Percentiles rank a stretch among this genome's conserved stretches.
These are phyloP conservation scores for Thinopyrum elongatum DNA, from an alignment of 176 grass and related monocot genomes.

Conservation along the genomic window DNA sequence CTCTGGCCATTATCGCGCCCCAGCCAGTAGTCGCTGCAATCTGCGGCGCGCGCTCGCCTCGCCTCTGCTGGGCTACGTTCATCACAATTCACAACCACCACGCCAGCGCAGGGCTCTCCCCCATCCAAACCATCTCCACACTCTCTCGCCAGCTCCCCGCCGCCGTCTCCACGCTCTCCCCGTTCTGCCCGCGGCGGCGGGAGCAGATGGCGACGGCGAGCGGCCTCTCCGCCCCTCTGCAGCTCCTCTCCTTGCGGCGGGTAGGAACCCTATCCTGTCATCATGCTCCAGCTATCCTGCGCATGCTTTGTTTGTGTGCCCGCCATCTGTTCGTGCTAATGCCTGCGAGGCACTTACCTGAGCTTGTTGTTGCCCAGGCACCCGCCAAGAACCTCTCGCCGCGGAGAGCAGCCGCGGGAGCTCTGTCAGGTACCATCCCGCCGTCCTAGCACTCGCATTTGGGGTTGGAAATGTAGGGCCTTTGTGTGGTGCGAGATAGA, in stretches of 20 bases:
- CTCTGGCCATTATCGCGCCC: background rate
- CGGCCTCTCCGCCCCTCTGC: constrained; percentile 15
- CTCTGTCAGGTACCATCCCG: constrained; percentile 7
- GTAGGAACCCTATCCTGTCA: background rate
- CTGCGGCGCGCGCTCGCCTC: background rate
- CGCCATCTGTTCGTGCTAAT: constrained; percentile 4
- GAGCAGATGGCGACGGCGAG: constrained; percentile 39
- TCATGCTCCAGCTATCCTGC: background rate
- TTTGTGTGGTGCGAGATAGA: background rate
- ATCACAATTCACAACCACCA: constrained; percentile 24
- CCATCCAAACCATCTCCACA: constrained; percentile 22
- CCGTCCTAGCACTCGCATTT: background rate
- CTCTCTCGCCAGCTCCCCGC: background rate
- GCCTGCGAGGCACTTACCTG: background rate
- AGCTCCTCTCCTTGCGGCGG: constrained; percentile 22
- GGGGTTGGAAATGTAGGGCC: background rate
- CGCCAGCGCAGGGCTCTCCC: background rate
- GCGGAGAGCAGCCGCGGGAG: constrained; percentile 7
- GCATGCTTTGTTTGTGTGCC: background rate
- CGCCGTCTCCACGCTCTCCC: background rate
- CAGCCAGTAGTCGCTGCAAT: background rate
- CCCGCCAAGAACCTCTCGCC: background rate
- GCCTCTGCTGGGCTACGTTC: background rate
- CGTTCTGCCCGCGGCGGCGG: background rate
- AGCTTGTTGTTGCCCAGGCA: constrained; percentile 20